These are phyloP conservation scores for Apiospora rasikravindrae DNA, from an alignment of 2,329 filamentous ascomycete genomes.

Conservation along the genomic window DNA sequence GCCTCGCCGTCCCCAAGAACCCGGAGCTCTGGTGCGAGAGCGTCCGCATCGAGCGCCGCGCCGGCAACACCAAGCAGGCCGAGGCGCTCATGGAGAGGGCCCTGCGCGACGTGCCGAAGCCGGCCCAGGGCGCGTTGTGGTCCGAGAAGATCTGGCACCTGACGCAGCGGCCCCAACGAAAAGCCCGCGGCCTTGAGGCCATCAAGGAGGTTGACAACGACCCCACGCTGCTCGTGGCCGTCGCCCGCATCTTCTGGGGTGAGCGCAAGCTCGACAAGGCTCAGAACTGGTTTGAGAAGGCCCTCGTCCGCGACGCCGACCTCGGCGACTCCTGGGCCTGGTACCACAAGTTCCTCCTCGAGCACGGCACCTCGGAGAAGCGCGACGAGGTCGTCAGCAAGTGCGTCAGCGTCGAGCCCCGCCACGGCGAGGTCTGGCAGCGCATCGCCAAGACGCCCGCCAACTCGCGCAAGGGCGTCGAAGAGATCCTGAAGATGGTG, in stretches of 20 bases:
- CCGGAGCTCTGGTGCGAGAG: conserved; percentile 89
- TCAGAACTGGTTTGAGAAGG: conserved; percentile 97
- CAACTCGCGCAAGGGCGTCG: conserved; percentile 75
- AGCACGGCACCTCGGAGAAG: conserved; percentile 97
- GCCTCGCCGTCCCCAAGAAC: conserved; percentile 84
- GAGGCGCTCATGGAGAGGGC: conserved; percentile 93
- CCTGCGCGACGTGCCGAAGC: conserved; percentile 83
- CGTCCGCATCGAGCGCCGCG: conserved; percentile 89
- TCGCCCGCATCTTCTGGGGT: conserved; percentile 94
- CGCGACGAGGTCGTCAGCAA: conserved; percentile 81
- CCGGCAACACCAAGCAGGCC: conserved; percentile 81
- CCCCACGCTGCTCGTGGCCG: conserved; percentile 84
- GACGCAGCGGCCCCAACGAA: conserved; percentile 88
- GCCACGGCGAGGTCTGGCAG: conserved; percentile 94
- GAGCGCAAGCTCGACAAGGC: conserved; percentile 93
- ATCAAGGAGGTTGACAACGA: conserved; percentile 98
- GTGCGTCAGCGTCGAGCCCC: conserved; percentile 82
- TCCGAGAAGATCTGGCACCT: conserved; percentile 95
- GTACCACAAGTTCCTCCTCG: conserved; percentile 92
- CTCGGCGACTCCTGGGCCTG: conserved; percentile 95
- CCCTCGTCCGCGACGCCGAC: conserved; percentile 85
- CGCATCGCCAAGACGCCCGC: conserved; percentile 81
- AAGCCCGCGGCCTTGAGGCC: conserved; percentile 87
- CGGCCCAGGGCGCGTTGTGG: conserved; percentile 80
- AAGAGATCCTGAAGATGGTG: conserved; percentile 84